Base-by-base conservation (phyloP, 352 stramenopile genomes). In the Phytophthora pini region DNA sequence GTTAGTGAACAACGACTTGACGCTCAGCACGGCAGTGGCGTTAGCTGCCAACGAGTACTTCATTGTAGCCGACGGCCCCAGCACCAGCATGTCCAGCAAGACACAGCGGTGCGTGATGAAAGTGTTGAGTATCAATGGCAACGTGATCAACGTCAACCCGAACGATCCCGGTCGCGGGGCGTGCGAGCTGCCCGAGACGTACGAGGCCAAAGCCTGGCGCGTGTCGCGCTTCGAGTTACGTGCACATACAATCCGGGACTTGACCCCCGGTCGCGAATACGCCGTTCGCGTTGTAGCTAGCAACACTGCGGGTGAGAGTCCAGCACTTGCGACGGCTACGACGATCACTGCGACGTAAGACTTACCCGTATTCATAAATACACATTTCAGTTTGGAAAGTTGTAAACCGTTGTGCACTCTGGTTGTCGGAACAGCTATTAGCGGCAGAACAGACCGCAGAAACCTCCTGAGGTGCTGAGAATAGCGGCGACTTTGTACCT, bases 261-360 rank as follows among this genome's bases (percentile, higher is more conserved):
- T 93, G 26, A 69, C 87, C n/a, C 78, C 85, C 1, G 84, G 84
- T n/a, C 59, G 68, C 13, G 82, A 92, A 20, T 93, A 93, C 65
- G 83, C 80, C 1, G 79, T 92, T 39, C 79, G 80, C 5, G 82
- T 90, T 20, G 31, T 77, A 17, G 79, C 82, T 0, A 73, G 68
- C 20, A 56, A 29, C 15, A 77, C 4, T 24, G 48, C 56, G 0
- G 82, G 83, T 10, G 80, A 90, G 43, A 85, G 83, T 52, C 48
- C 66, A 2, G 70, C 79, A 4, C 41, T 71, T 0, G 49, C 61
- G 13, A 71, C 61, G 26, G 67, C 61, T 15, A 45, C 17, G 27
- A 75, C 61, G 6, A 77, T 73, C 46, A 62, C 57, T 24, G 59
- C 52, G 24, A 36, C 9, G 31, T 36, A 36, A 36, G 11, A 2